Conservation (phyloP, 208 protist genomes). For the Trypanosoma platydactyli region DNA sequence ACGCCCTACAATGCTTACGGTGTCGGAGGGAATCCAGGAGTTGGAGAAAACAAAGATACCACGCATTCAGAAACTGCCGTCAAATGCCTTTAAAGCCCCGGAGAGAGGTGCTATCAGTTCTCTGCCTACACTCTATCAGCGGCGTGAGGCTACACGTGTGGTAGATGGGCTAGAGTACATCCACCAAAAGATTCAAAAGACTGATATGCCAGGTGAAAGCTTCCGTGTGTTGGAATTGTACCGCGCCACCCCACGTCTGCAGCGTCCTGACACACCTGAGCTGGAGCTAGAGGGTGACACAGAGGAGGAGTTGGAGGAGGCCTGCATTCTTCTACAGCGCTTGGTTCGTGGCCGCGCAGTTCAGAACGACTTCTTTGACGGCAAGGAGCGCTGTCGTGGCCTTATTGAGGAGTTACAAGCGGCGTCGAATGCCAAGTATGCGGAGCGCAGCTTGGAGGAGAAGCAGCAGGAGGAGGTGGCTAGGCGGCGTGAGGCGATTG, state of each 20-base stretch:
- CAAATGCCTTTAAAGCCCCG: slow-evolving; percentile 55
- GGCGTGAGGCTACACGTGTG: slow-evolving; percentile 78
- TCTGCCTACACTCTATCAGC: slow-evolving; percentile 78
- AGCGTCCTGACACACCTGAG: slow-evolving; percentile 89
- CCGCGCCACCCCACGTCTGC: slow-evolving; percentile 83
- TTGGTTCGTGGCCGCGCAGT: slow-evolving; percentile 90
- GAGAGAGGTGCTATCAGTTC: slow-evolving; percentile 66
- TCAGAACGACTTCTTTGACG: slow-evolving; percentile 94
- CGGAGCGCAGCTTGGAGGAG: slow-evolving; percentile 40
- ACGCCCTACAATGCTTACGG: slow-evolving; percentile 69
- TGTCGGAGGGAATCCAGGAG: slow-evolving; percentile 52
- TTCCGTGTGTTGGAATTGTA: slow-evolving; percentile 80
- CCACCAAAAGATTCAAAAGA: slow-evolving; percentile 55
- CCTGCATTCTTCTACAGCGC: slow-evolving; percentile 86
- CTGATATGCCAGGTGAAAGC: slow-evolving; percentile 25
- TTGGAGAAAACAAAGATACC: slow-evolving; percentile 54
- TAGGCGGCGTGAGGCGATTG: slow-evolving; percentile 49
- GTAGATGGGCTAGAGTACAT: slow-evolving; percentile 82
- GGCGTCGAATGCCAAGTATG: slow-evolving; percentile 83
- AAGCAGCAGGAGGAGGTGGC: slow-evolving; percentile 43
- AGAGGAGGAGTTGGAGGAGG: slow-evolving; percentile 83
- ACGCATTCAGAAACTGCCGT: slow-evolving; percentile 47
- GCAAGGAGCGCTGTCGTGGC: slow-evolving; percentile 89
- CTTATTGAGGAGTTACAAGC: slow-evolving; percentile 93
- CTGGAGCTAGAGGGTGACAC: slow-evolving; percentile 84